Evolutionary conservation across 805 yeast species (phyloP).

Genomic region (Tanozyma kutaoensis): DNA sequence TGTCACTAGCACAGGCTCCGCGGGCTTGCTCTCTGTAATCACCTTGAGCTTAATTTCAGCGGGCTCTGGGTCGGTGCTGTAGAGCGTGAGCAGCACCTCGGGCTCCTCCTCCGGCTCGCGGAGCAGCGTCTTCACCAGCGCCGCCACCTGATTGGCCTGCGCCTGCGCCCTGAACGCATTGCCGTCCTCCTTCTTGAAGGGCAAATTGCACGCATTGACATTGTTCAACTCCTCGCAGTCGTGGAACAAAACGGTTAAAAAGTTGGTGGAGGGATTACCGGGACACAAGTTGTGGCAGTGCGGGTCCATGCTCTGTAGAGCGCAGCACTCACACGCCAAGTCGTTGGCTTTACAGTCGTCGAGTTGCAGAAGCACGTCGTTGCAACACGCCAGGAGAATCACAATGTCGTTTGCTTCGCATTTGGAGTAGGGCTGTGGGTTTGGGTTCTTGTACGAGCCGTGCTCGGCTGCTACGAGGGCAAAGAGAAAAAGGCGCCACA

Average conservation of each 20-base stretch:
- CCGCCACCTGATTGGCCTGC: no score
- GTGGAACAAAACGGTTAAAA: conserved; percentile 28
- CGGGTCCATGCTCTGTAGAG: conserved; percentile 32
- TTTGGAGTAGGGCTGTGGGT: conserved; percentile 24
- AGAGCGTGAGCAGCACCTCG: no score
- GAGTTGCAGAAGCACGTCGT: conserved; percentile 29
- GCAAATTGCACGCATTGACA: conserved; percentile 36
- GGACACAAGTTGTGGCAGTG: conserved; percentile 37
- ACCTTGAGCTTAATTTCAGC: no score
- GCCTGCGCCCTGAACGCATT: no score
- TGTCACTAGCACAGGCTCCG: no score
- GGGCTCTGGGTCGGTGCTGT: no score
- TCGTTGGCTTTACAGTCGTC: conserved; percentile 41
- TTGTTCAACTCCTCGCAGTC: conserved; percentile 35
- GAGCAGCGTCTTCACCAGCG: no score
- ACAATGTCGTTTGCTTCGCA: conserved; percentile 32
- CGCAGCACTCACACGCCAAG: conserved; percentile 44
- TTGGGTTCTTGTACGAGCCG: conserved; percentile 32
- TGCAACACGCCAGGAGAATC: conserved; percentile 30
- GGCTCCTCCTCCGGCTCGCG: no score
- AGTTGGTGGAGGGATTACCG: conserved; percentile 32
- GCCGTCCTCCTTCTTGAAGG: conserved; percentile 32
- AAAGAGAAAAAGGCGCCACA: no score
- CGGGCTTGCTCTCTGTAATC: no score
- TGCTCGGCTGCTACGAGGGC: no score